Evolutionary conservation across 345 rosid species (phyloP), one percentile per base, ranked within the genome.

Genomic region (Rubroshorea leprosula): DNA sequence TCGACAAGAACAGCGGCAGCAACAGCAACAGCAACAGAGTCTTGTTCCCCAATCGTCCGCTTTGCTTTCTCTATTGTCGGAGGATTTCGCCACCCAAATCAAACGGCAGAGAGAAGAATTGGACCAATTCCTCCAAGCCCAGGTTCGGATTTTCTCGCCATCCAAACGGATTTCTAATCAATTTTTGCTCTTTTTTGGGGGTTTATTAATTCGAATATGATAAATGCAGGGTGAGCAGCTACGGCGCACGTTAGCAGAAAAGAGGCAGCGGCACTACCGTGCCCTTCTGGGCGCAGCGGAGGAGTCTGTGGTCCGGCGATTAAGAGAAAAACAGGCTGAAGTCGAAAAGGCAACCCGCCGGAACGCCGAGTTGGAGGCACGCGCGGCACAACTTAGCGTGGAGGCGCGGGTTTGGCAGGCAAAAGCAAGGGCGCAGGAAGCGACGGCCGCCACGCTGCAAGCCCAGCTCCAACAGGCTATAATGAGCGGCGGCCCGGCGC

Each of bases 321-420:
- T 89, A 67, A 73, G 79, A 52, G 93, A 86, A 68, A 92, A 80
- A 66, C 89, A 86, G 26, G 72, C 78, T 0, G 95, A 84, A 50
- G 69, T 84, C 20, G 96, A 89, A 68, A 89, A 80, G 65, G 86
- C 93, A 70, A 64, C 76, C 25, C 83, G 89, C 49, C 81, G 80
- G 38, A 83, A 89, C 74, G 79, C 83, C 1, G 98, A 89, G 81
- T 54, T 92, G 23, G 87, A 86, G 63, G 86, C 94, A 52, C 93
- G 93, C 48, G 90, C 86, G n/a, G 68, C 89, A 12, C 96, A 89
- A 53, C 89, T 92, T 1, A 76, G 67, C 57, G 71, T 70, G 14
- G 98, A 92, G 71, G 76, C 90, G 21, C 89, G 84, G 71, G 86
- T 75, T 5, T 92, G 97, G 97, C 93, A 92, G 62, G 82, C 89